Base-by-base conservation (phyloP, 1,284 basidiomycete species). In the Garcileccinum viscosum region DNA sequence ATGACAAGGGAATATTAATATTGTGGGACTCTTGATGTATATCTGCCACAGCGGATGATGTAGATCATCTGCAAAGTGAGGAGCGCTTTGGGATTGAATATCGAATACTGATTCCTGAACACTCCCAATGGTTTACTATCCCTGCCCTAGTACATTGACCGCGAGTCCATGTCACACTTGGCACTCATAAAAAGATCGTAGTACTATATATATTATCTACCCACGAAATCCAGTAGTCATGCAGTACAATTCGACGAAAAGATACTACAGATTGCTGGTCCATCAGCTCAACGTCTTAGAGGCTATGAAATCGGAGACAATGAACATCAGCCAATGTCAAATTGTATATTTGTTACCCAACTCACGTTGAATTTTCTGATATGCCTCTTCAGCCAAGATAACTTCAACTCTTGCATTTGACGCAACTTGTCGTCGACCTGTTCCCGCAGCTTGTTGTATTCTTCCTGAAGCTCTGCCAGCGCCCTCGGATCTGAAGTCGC, bases 371-470 rank as follows among this genome's bases (percentile, higher is more conserved):
- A 0, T 24, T 7, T 42, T 32, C 0, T 33, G 19, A 6, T n/a
- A 42, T 40, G 37, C 4, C 3, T 53, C 17, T 22, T 19, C 12
- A 35, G 12, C 42, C 19, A 37, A 30, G 66, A 15, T 11, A 67
- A 17, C 22, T 67, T 67, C 37, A 67, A 47, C 32, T 42, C 24
- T 7, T 59, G 66, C 56, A 64, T 59, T 32, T 67, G 40, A 19
- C 12, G 32, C 24, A 47, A 47, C 38, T 5, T 59, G 1, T 59
- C 40, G 27, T 63, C 66, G 44, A 64, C 32, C 22, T 58, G 53
- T 24, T 9, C 19, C 24, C 62, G 66, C 40, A 67, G n/a, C 5
- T 38, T 3, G n/a, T 30, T 11, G 37, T 64, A 67, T 8, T 67
- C 66, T 24, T 5, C 33, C 15, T 60, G 59, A 38, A 60, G 32